Base-by-base conservation (phyloP, 108 stramenopile species). In the Cyclotella sp. region DNA sequence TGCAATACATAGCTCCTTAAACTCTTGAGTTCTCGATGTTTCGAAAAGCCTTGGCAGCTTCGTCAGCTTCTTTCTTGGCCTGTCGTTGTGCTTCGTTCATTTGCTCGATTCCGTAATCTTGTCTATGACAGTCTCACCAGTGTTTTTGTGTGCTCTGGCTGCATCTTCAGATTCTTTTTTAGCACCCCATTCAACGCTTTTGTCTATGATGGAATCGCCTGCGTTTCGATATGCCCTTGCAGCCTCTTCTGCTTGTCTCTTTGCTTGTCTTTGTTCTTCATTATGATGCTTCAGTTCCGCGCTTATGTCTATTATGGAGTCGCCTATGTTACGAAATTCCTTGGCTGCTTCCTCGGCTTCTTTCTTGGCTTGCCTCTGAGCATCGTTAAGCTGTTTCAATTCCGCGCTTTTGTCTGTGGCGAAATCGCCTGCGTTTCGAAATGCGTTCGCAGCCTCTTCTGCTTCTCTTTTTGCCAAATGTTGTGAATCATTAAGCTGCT, bases 291-390 rank as follows among this genome's bases (percentile, higher is more conserved):
- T 58, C 55, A 58, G 26, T 26, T 63, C 39, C 9, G 62, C 3
- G 12, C 15, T 42, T 14, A 40, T 63, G 41, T 41, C 62, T 34
- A 58, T 21, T 1, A 58, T 58, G 19, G 55, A 58, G 28, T 68
- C 52, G 15, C 26, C 68, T 12, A 27, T 54, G 24, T 22, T 45
- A 21, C 64, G 43, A 30, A 46, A 66, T 21, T 1, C 0, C n/a
- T 7, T 66, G 5, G 64, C 64, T 22, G 43, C 24, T 26, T 66
- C 64, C 30, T 66, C 64, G n/a, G 64, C 64, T 66, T 68, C 68
- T 34, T 54, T 68, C 29, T 18, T 54, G 3, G 68, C 68, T 3
- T 51, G 26, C 52, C 43, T 68, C 45, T 68, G 68, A 3, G 2
- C 34, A 39, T 68, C 52, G 16, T 22, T 68, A 6, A 68, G 52